These are phyloP conservation scores for Leccinum subtestaceum DNA, from an alignment of 768 basidiomycete species.

Conservation along the genomic window DNA sequence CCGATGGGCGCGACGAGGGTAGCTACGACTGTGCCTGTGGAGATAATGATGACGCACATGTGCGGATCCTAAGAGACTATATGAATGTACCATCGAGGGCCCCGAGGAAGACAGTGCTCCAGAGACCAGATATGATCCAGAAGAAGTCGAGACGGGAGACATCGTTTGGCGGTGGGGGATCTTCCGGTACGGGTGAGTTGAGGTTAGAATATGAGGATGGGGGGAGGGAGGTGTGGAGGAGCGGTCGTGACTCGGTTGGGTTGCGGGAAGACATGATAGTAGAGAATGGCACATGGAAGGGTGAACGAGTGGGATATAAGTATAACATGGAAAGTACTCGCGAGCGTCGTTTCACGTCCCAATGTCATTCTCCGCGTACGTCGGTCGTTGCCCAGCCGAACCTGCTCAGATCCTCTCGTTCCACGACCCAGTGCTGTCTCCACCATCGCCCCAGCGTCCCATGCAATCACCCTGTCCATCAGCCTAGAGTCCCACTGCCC, in stretches of 20 bases:
- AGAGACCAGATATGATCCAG: conserved; percentile 76
- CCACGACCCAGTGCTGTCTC: not conserved
- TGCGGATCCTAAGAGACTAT: not conserved
- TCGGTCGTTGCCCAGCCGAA: conserved; percentile 25
- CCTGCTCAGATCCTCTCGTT: not conserved
- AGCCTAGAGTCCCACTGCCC: not conserved
- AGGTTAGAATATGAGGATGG: conserved; percentile 45
- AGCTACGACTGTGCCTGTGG: conserved; percentile 74
- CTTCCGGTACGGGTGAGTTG: conserved; percentile 28
- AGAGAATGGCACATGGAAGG: not conserved
- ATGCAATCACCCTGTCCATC: not conserved
- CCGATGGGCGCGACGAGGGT: conserved; percentile 84
- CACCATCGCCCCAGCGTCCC: not conserved
- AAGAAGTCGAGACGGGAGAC: conserved; percentile 52
- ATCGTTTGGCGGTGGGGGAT: conserved; percentile 38
- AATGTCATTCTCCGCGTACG: conserved; percentile 32
- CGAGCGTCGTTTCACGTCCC: conserved; percentile 21
- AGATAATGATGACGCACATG: not conserved
- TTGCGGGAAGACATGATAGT: conserved; percentile 33
- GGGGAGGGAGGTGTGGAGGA: conserved; percentile 40
- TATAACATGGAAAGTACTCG: conserved; percentile 17
- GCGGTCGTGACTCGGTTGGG: conserved; percentile 49
- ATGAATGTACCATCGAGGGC: conserved; percentile 67
- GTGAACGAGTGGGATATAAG: conserved; percentile 14
- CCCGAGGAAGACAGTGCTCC: conserved; percentile 81